Percentiles rank a stretch among this genome's conserved stretches.
phyloP scores from a whole-genome alignment of 179 eudicot species.

The Pouteria campechiana region DNA sequence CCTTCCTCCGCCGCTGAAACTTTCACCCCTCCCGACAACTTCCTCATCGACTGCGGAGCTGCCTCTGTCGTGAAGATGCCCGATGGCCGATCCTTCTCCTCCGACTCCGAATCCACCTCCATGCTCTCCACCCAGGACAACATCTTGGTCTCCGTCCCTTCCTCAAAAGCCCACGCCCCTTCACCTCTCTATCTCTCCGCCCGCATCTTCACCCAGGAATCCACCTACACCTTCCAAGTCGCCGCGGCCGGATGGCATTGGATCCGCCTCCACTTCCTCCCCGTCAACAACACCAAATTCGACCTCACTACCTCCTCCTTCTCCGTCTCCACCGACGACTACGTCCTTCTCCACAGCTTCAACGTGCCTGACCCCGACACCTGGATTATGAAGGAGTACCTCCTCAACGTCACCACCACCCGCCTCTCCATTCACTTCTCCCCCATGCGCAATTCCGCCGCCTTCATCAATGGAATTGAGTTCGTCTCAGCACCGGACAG shows the following conservation, averaged over 20 bases:
- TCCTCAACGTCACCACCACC: conserved; percentile 48
- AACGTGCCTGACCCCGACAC: conserved; percentile 10
- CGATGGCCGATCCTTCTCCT: conserved; percentile 74
- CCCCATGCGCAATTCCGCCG: conserved; percentile 57
- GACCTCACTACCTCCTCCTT: conserved; percentile 51
- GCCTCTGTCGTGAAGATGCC: conserved; percentile 25
- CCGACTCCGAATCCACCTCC: conserved; percentile 58
- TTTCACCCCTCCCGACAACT: conserved; percentile 50
- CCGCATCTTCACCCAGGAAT: conserved; percentile 48
- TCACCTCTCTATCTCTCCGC: conserved; percentile 42
- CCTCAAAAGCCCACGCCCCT: conserved; percentile 9
- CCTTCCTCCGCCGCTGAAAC: conserved; percentile 3
- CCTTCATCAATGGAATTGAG: conserved; percentile 80
- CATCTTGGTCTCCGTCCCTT: conserved; percentile 28
- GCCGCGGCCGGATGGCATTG: conserved; percentile 52
- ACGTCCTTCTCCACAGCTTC: conserved; percentile 69
- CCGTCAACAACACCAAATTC: conserved; percentile 47
- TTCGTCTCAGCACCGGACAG: conserved; percentile 54
- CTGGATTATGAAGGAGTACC: conserved; percentile 53
- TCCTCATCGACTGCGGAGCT: conserved; percentile 71
- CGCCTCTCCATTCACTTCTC: conserved; percentile 46
- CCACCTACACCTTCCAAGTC: conserved; percentile 56
- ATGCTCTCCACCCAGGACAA: conserved; percentile 57
- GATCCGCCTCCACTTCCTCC: conserved; percentile 66
- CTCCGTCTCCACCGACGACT: conserved; percentile 42